phyloP scores from a whole-genome alignment of 371 early-diverging fungal genomes.

The Astathelohania contejeani region DNA sequence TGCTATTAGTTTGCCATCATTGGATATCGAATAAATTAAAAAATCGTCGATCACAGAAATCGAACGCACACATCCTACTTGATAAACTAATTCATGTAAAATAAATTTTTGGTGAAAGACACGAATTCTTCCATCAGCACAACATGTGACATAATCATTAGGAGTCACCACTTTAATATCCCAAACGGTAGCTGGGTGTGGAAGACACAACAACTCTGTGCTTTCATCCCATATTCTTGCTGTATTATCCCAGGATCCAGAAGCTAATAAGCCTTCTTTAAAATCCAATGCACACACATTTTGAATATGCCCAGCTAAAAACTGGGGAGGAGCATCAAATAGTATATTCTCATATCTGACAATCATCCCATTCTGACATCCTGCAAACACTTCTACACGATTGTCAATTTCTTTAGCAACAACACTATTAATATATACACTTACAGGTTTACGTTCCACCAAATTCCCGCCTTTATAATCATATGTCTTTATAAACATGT shows the following conservation, averaged over 20 bases:
- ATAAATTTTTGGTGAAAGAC: conserved; percentile 24
- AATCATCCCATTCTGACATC: conserved; percentile 34
- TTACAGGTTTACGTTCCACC: neutral
- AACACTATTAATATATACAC: conserved; percentile 33
- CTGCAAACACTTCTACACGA: conserved; percentile 14
- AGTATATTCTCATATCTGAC: conserved; percentile 4
- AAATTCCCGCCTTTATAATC: neutral
- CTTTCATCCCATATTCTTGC: conserved; percentile 18
- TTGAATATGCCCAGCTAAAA: conserved; percentile 21
- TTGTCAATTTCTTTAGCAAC: neutral
- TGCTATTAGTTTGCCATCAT: conserved; percentile 41
- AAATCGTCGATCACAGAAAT: conserved; percentile 20
- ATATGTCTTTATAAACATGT: conserved; percentile 5
- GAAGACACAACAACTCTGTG: conserved; percentile 1
- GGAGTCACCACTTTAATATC: conserved; percentile 21
- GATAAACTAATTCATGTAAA: conserved; percentile 18
- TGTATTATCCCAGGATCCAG: conserved; percentile 47
- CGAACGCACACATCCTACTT: conserved; percentile 39
- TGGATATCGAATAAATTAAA: conserved; percentile 44
- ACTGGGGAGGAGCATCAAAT: neutral
- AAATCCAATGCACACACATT: conserved; percentile 46
- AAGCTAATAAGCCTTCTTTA: conserved; percentile 14
- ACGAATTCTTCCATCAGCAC: conserved; percentile 39
- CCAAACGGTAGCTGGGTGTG: conserved; percentile 44
- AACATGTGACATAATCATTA: conserved; percentile 39